Base-by-base conservation (phyloP, 2,329 filamentous ascomycete species). In the Diaporthe australafricana region DNA sequence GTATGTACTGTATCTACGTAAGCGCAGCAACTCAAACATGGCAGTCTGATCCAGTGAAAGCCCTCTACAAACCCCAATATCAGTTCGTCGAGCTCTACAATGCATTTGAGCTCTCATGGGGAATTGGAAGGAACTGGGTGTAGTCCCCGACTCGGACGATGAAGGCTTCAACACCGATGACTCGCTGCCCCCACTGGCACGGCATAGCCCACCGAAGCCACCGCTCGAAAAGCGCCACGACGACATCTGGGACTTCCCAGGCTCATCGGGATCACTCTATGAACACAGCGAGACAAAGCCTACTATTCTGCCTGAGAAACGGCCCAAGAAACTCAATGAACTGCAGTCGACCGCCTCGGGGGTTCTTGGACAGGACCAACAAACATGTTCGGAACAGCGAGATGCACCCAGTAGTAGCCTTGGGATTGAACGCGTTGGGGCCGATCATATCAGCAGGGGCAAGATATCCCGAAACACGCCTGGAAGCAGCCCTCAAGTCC, bases 101-200 rank as follows among this genome's bases (percentile, higher is more conserved):
- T 73, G 72, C 45, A 71, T 72, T 55, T 52, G 68, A 66, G 76
- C 55, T 72, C 73, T 75, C 76, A 84, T 84, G 83, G 81, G 79
- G 75, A 82, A 80, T 77, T 84, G 83, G 83, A 83, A 83, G 81
- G 81, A 82, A 78, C 77, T 82, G 80, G 83, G 83, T 77, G 82
- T 82, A 77, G 83, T 84, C 77, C 83, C 82, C 57, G 82, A 84
- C 76, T 84, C 83, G 76, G 83, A 84, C 76, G 82, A 84, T 75
- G 83, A 84, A 78, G 80, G 78, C 5, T 78, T 82, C 75, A 81
- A 83, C 73, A 81, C 78, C 70, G 78, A 82, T 67, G 80, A 81
- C 74, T 79, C 76, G 17, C 75, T 77, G 53, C 53, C 67, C 42
- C 53, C 38, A 40, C 17, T 52, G 11, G 70, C 22, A 25, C 53